Percentiles rank a stretch among this genome's conserved stretches.
phyloP scores from a whole-genome alignment of 176 grass and related monocot genomes.

The Hordeum marinum region DNA sequence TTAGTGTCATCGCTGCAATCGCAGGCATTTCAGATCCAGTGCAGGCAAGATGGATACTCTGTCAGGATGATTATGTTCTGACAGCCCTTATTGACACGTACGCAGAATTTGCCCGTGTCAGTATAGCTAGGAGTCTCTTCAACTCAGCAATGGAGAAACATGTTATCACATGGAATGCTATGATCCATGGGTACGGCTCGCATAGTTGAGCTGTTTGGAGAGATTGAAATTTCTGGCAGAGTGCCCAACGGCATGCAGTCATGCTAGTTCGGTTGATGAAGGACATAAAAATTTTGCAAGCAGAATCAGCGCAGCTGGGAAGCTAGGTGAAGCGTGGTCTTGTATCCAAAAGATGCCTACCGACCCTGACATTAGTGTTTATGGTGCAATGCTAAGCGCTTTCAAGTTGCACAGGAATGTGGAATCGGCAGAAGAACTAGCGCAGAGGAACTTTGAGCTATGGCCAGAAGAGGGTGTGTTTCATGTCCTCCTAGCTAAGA shows the following conservation, averaged over 20 bases:
- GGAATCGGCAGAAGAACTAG: constrained; percentile 53
- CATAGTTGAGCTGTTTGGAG: constrained; percentile 52
- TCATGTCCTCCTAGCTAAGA: constrained; percentile 79
- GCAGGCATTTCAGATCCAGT: constrained; percentile 50
- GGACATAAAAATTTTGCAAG: constrained; percentile 52
- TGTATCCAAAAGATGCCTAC: constrained; percentile 59
- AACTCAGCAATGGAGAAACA: constrained; percentile 34
- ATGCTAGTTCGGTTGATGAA: constrained; percentile 54
- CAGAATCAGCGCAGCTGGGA: constrained; percentile 61
- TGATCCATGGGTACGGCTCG: constrained; percentile 65
- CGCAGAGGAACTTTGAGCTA: constrained; percentile 55
- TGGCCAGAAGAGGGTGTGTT: constrained; percentile 57
- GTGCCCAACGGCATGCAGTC: constrained; percentile 47
- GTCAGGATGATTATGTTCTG: constrained; percentile 44
- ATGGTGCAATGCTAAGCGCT: constrained; percentile 68
- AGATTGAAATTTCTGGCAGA: constrained; percentile 35
- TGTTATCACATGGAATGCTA: constrained; percentile 55
- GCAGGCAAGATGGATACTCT: constrained; percentile 66
- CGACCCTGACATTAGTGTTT: constrained; percentile 54
- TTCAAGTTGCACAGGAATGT: constrained; percentile 70
- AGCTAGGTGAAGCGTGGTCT: constrained; percentile 55
- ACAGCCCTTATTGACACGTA: constrained; percentile 64
- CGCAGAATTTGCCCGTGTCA: background rate
- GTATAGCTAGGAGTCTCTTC: constrained; percentile 46
- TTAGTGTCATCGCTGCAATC: constrained; percentile 48